Evolutionary conservation across 306 rosid genomes (phyloP), one percentile per base, ranked within the genome.

Genomic region (Cicer yamashitae): DNA sequence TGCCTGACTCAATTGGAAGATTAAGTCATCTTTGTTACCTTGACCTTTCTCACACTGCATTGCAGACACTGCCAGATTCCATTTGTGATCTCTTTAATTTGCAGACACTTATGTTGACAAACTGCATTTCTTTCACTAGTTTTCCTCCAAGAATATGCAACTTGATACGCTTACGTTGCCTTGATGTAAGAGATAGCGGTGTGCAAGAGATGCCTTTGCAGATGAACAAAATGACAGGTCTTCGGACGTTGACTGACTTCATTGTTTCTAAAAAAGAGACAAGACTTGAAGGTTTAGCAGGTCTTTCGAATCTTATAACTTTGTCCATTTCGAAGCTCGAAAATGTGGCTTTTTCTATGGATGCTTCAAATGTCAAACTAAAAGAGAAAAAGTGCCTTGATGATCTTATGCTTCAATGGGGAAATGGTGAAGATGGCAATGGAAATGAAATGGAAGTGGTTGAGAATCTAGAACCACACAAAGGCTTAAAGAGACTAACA

Each of bases 21-120:
- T 41, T 86, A 43, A 79, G 59, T 15, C 74, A 73, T 37, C 71
- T 82, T 6, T 41, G 75, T 63, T 82, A 87, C 66, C 72, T 87
- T 1, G 72, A 87, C 15, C 47, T 84, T 9, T 82, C 79, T 22
- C 0, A 38, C 5, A 82, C 75, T 10, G 4, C 2, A 1, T 11
- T 87, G 5, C 10, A 9, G 59, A 18, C 7, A 3, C 37, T 84
- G 17, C 83, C 85, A 9, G 47, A 70, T 38, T 82, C 85, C 11
- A 20, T 70, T 10, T 1, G 83, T 50, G 20, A 41, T 5, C 73
- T 84, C n/a, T n/a, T 11, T 34, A 84, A 74, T 46, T 71, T 87
- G 50, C 86, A 87, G 34, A 79, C 85, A 1, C 51, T 84, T 17
- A 0, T 44, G 15, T 60, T 86, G 56, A 59, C 52, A 13, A 2